A percentile compares a stretch with the other conserved stretches of the same genome.
Evolutionary conservation across 2,329 filamentous ascomycete species (phyloP).

Genomic region (Ascochyta fabae): DNA sequence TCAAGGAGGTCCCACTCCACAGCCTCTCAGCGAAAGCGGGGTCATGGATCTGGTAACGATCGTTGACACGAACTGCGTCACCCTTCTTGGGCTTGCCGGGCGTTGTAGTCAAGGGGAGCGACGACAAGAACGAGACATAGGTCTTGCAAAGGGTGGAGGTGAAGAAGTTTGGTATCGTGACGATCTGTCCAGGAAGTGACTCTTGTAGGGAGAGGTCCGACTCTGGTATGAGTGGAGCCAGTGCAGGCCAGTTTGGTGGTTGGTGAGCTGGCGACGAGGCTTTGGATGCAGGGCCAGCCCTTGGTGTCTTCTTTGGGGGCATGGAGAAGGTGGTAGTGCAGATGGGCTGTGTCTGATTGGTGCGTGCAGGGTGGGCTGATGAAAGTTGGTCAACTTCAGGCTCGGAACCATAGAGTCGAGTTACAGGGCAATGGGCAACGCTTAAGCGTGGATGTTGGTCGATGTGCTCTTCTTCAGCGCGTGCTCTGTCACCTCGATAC

Average conservation of each 20-base stretch:
- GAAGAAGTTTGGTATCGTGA: constrained; percentile 77
- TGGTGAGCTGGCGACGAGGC: constrained; percentile 9
- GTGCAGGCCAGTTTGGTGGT: constrained; percentile 71
- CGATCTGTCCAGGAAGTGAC: constrained; percentile 69
- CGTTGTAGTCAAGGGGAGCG: constrained; percentile 76
- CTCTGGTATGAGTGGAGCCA: constrained; percentile 72
- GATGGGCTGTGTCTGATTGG: neutral
- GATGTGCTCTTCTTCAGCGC: neutral
- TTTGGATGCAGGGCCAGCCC: constrained; percentile 18
- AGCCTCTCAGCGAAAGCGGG: constrained; percentile 73
- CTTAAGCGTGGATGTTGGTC: neutral
- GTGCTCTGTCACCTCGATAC: no score
- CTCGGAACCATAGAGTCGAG: neutral
- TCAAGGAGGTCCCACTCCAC: constrained; percentile 79
- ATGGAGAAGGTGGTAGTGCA: constrained; percentile 18
- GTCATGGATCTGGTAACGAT: constrained; percentile 85
- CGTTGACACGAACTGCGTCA: constrained; percentile 84
- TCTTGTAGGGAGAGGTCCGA: constrained; percentile 67
- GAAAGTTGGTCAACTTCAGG: neutral
- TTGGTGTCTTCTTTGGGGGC: constrained; percentile 43
- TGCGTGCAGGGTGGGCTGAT: neutral
- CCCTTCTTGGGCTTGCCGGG: constrained; percentile 79
- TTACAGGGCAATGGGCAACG: neutral
- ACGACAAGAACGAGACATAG: constrained; percentile 75
- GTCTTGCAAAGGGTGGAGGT: constrained; percentile 75